Evolutionary conservation across 306 rosid genomes (phyloP).

Genomic region (Mucuna pruriens): DNA sequence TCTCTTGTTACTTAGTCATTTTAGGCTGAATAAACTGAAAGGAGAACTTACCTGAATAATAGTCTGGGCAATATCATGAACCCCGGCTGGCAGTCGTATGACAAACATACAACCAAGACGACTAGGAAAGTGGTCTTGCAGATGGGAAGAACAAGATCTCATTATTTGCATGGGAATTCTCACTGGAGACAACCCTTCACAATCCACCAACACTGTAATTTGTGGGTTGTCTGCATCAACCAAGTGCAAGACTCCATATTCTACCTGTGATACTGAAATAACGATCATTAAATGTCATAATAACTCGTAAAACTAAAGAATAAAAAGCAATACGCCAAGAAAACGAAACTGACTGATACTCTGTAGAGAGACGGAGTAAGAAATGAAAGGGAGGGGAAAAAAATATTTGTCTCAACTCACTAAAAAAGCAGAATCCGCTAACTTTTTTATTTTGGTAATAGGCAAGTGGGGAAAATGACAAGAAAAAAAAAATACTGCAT

Average conservation of each 20-base stretch:
- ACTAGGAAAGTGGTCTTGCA: conserved; percentile 88
- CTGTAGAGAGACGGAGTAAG: neutral
- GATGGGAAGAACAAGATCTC: conserved; percentile 73
- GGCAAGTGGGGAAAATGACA: neutral
- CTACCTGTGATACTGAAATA: conserved; percentile 85
- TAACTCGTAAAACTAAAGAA: neutral
- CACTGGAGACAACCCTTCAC: conserved; percentile 77
- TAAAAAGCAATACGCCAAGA: conserved; percentile 8
- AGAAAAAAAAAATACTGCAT: conserved; percentile 12
- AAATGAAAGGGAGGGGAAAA: neutral
- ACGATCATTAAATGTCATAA: conserved; percentile 44
- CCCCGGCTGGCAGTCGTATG: conserved; percentile 69
- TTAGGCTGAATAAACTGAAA: conserved; percentile 26
- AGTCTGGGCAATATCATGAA: conserved; percentile 68
- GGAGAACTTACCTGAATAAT: conserved; percentile 60
- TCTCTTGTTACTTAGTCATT: neutral
- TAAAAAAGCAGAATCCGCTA: neutral
- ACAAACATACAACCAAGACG: conserved; percentile 81
- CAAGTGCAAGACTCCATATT: conserved; percentile 66
- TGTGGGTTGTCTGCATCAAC: conserved; percentile 60
- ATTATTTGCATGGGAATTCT: conserved; percentile 81
- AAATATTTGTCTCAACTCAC: neutral
- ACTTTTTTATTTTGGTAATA: neutral
- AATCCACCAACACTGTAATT: conserved; percentile 80
- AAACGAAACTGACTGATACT: neutral